A percentile compares a stretch with the other conserved stretches of the same genome.
phyloP scores from a whole-genome alignment of 2,329 filamentous ascomycete species.

The Claviceps sp. region DNA sequence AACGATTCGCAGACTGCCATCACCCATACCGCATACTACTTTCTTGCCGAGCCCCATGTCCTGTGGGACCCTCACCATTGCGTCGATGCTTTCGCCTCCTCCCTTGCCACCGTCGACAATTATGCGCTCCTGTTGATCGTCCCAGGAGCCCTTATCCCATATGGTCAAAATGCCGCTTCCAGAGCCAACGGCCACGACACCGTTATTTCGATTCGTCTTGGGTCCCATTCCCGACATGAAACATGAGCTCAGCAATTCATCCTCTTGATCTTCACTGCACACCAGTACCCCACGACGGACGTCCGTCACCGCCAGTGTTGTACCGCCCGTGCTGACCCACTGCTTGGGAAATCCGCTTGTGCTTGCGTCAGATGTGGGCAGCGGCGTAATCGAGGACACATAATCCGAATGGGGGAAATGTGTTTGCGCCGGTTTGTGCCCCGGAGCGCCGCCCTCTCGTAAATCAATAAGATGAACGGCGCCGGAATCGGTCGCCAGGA shows the following conservation, averaged over 20 bases:
- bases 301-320: constrained; percentile 82
- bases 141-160: constrained; percentile 92
- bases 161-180: constrained; percentile 73
- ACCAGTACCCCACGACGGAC: constrained; percentile 74
- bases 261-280: constrained; percentile 87
- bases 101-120: constrained; percentile 51
- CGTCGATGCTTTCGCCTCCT: constrained; percentile 69
- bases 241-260: constrained; percentile 72
- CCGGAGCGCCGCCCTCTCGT: constrained; percentile 41
- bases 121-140: constrained; percentile 85
- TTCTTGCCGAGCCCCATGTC: constrained; percentile 57
- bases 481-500: constrained; percentile 83
- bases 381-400: constrained; percentile 72
- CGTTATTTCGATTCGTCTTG: constrained; percentile 51
- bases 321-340: constrained; percentile 87
- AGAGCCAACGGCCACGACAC: constrained; percentile 62
- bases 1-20: constrained; percentile 67
- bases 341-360: constrained; percentile 87
- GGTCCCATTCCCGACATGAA: constrained; percentile 67
- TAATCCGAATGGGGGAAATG: constrained; percentile 87
- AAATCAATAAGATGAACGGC: constrained; percentile 81
- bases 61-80: constrained; percentile 59
- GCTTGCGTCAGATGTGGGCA: constrained; percentile 66
- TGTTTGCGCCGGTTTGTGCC: constrained; percentile 58
- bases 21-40: constrained; percentile 68